A percentile compares a stretch with the other conserved stretches of the same genome.
phyloP scores from a whole-genome alignment of 331 rosid species.

The Dryas integrifolia region DNA sequence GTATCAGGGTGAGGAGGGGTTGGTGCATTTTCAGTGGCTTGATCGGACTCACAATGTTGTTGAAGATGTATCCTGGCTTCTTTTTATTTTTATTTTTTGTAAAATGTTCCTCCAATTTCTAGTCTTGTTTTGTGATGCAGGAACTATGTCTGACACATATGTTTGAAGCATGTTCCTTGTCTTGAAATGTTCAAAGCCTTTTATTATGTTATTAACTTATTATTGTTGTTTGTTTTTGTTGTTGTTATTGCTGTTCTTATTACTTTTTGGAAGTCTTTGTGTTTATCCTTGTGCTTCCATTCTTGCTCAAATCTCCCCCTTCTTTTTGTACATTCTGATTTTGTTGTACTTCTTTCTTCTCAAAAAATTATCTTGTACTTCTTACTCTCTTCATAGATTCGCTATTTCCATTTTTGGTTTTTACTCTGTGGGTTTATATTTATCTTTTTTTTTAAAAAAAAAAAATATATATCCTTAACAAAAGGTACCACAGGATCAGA shows the following conservation, averaged over 20 bases:
- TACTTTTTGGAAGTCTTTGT: not conserved
- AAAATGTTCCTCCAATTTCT: slow-evolving; percentile 2
- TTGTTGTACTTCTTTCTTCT: not conserved
- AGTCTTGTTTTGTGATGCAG: not conserved
- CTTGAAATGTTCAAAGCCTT: not conserved
- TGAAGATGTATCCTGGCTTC: slow-evolving; percentile 84
- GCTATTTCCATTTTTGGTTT: not conserved
- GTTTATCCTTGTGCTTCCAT: not conserved
- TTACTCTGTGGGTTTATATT: not conserved
- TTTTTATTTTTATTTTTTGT: not conserved
- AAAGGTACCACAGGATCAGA: slow-evolving; percentile 68
- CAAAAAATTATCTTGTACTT: not conserved
- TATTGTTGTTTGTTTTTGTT: not conserved
- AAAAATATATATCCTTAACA: slow-evolving; percentile 45
- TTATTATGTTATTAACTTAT: too few relatives aligned
- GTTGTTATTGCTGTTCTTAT: not conserved
- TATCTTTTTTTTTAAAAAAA: not conserved
- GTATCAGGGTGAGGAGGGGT: slow-evolving; percentile 82
- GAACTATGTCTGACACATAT: not conserved
- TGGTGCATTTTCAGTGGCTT: slow-evolving; percentile 91
- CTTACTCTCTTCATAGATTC: not conserved
- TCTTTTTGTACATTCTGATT: not conserved
- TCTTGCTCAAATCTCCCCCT: not conserved
- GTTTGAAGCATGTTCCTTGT: not conserved
- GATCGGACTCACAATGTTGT: slow-evolving; percentile 70